Evolutionary conservation across 2,329 filamentous ascomycete genomes (phyloP).

Genomic region (Fusarium chlamydosporum): DNA sequence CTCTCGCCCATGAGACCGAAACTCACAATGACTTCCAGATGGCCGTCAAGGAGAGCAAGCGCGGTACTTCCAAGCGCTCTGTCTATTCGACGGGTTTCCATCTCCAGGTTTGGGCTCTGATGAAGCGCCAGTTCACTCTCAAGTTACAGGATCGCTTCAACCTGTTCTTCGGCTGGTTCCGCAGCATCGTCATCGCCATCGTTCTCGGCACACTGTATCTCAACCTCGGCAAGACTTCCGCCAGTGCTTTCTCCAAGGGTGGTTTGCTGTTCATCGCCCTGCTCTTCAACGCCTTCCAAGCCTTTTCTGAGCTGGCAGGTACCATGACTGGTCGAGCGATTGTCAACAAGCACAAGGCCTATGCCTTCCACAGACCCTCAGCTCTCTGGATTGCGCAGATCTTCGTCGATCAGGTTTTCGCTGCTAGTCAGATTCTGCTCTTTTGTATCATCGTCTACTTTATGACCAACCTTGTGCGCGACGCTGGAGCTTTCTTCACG

Average conservation of each 20-base stretch:
- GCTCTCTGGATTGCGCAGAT: constrained; percentile 89
- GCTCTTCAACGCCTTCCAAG: constrained; percentile 89
- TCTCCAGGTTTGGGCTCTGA: constrained; percentile 84
- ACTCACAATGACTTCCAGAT: constrained; percentile 81
- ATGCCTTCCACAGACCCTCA: constrained; percentile 85
- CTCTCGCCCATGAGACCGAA: constrained; percentile 73
- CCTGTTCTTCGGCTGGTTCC: constrained; percentile 78
- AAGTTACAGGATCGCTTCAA: constrained; percentile 89
- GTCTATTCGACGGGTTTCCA: constrained; percentile 89
- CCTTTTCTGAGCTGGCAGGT: constrained; percentile 81
- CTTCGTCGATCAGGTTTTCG: constrained; percentile 81
- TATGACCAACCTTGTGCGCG: constrained; percentile 77
- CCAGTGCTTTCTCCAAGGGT: constrained; percentile 83
- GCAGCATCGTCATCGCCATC: constrained; percentile 79
- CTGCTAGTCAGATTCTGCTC: constrained; percentile 76
- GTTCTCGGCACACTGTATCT: constrained; percentile 85
- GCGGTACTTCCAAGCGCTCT: constrained; percentile 78
- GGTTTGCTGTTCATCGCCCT: constrained; percentile 85
- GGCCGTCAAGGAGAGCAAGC: constrained; percentile 84
- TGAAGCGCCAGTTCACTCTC: constrained; percentile 86
- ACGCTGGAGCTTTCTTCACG: constrained; percentile 82
- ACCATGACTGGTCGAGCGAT: constrained; percentile 84
- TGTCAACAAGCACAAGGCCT: constrained; percentile 87
- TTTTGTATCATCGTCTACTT: constrained; percentile 86
- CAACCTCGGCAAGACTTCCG: constrained; percentile 73